phyloP scores from a whole-genome alignment of 441 rosid genomes.

The Bruguiera hainesii region DNA sequence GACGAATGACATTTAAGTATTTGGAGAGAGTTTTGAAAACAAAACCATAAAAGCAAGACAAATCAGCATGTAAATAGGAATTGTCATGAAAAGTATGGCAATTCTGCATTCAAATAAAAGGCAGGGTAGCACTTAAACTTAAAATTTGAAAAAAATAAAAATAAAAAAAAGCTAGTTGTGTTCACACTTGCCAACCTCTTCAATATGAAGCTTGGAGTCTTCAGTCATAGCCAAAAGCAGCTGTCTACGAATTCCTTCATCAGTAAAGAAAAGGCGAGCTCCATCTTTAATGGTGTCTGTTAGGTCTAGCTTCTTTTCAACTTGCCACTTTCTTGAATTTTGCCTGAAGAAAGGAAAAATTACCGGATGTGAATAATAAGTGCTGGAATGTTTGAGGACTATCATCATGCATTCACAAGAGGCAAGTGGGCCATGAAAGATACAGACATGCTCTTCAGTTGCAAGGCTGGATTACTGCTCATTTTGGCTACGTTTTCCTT shows the following conservation, averaged over 20 bases:
- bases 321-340: conserved; percentile 40
- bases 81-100: not conserved
- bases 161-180: not conserved
- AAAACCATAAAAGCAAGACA: not conserved
- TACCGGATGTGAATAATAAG: not conserved
- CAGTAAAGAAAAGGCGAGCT: conserved; percentile 79
- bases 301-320: conserved; percentile 59
- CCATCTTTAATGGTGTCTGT: conserved; percentile 93
- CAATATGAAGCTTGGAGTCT: conserved; percentile 88
- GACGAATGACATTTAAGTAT: conserved; percentile 24
- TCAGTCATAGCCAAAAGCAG: conserved; percentile 90
- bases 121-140: not conserved
- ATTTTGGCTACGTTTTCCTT: conserved; percentile 90
- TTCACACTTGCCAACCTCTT: conserved; percentile 53
- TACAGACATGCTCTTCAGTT: conserved; percentile 46
- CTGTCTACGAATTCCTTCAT: conserved; percentile 84
- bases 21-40: not conserved
- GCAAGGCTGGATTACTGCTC: conserved; percentile 88
- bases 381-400: conserved; percentile 2
- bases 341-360: conserved; percentile 32
- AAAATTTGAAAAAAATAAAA: not conserved
- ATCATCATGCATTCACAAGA: conserved; percentile 3
- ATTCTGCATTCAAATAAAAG: not conserved
- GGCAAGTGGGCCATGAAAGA: conserved; percentile 10
- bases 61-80: not conserved